Conservation (phyloP, 2,329 filamentous ascomycete species). For the Pezicula rhizophila region DNA sequence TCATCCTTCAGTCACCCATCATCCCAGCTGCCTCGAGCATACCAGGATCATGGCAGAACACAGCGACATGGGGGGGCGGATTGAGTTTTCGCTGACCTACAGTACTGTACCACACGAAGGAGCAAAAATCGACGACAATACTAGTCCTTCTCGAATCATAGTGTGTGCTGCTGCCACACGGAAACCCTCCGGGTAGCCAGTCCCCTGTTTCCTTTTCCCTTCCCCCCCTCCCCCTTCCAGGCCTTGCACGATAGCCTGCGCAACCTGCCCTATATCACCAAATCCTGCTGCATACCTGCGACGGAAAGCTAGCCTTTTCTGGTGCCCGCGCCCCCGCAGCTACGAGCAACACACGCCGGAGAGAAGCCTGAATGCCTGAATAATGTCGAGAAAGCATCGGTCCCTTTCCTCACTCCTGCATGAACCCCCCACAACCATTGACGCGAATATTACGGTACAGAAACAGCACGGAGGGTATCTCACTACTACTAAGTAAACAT, state of each 20-base stretch:
- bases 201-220: neutral
- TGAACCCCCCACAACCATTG: neutral
- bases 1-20: too few species aligned
- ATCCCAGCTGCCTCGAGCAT: too few species aligned
- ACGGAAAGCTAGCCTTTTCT: neutral
- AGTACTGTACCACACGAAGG: too few species aligned
- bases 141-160: too few species aligned
- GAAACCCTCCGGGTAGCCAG: too few species aligned
- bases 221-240: neutral
- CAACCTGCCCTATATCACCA: conserved; percentile 1
- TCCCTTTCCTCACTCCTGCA: too few species aligned
- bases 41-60: too few species aligned
- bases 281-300: neutral
- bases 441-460: neutral
- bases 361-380: neutral
- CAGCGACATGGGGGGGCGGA: too few species aligned
- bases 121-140: too few species aligned
- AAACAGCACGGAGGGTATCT: neutral
- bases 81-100: too few species aligned
- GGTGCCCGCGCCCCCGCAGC: neutral
- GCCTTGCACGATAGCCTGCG: neutral
- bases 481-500: neutral
- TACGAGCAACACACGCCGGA: neutral
- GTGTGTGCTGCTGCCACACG: too few species aligned
- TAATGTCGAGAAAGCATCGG: neutral